Base-by-base conservation (phyloP, 2,329 filamentous ascomycete species). In the Colletotrichum sp. region DNA sequence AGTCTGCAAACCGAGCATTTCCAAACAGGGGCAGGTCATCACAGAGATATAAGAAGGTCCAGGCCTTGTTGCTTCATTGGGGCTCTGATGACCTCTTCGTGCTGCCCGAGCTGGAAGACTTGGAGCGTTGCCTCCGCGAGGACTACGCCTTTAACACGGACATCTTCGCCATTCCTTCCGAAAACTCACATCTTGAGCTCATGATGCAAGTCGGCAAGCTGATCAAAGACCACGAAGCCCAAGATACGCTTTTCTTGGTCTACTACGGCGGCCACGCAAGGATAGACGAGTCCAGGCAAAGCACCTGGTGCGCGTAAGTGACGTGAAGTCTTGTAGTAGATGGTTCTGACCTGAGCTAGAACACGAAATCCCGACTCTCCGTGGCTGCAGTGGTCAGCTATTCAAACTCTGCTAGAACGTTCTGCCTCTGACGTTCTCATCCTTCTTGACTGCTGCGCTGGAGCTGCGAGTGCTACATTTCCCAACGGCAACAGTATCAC, bases 261-360 rank as follows among this genome's bases (percentile, higher is more conserved):
- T 92, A 92, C 80, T 92, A 92, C 71, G 90, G 90, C 13, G 90
- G 90, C 1, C 90, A 92, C 80, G 90, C 90, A 5, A 87, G 88
- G 77, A 92, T 92, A 75, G 90, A 92, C 75, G 89, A 91, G 76
- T 90, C 90, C 26, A 86, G 90, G 66, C 90, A 92, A 79, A 92
- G 90, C 81, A 91, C 90, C 9, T 92, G 90, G 90, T 92, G 90
- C 80, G 90, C 90, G 85, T 90, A 84, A 84, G 88, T 88, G 63
- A 21, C 71, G 9, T 32, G 12, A 66, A 18, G 44, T 21, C 60
- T 12, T 18, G 8, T 5, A 36, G 12, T 6, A 16, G 13, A 16
- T 32, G 7, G n/a, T 36, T 21, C 67, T 70, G 57, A 72, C 65
- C 39, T 7, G 12, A 18, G 4, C 8, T 64, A 90, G 88, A 69